Evolutionary conservation across 23 red algal species (phyloP).

Genomic region (Gracilaria caudata): DNA sequence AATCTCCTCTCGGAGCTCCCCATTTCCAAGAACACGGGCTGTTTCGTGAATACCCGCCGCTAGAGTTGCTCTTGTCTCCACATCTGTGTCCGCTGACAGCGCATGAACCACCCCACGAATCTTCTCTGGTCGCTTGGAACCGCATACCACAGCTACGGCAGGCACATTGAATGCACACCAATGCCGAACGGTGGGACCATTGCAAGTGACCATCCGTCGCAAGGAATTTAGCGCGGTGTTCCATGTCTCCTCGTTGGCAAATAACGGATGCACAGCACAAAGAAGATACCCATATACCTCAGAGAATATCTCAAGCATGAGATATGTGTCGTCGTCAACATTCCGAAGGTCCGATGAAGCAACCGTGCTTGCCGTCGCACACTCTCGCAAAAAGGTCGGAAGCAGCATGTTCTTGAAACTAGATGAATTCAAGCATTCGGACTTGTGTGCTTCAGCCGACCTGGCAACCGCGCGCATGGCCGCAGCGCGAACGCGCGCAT

Average conservation of each 20-base stretch:
- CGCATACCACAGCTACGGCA: slow-evolving; percentile 71
- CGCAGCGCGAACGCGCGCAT: slow-evolving; percentile 72
- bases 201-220: slow-evolving; percentile 86
- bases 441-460: slow-evolving; percentile 77
- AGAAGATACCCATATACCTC: slow-evolving; percentile 87
- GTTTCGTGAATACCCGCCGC: slow-evolving; percentile 86
- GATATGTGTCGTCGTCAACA: slow-evolving; percentile 80
- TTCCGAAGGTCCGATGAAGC: slow-evolving; percentile 81
- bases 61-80: slow-evolving; percentile 81
- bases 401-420: slow-evolving; percentile 67
- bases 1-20: slow-evolving; percentile 72
- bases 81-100: slow-evolving; percentile 81
- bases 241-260: slow-evolving; percentile 79
- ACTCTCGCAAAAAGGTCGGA: slow-evolving; percentile 80
- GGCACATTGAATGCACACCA: slow-evolving; percentile 93
- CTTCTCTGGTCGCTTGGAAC: slow-evolving; percentile 60
- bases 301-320: slow-evolving; percentile 89
- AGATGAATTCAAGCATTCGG: slow-evolving; percentile 28
- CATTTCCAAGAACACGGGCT: slow-evolving; percentile 62
- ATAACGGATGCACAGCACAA: slow-evolving; percentile 68
- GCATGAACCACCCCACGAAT: slow-evolving; percentile 80
- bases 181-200: slow-evolving; percentile 87
- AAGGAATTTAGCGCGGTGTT: slow-evolving; percentile 77
- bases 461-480: slow-evolving; percentile 70
- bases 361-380: slow-evolving; percentile 63